Conservation (phyloP, 225 moss, liverwort and hornwort species). For the Physcomitrium patens region DNA sequence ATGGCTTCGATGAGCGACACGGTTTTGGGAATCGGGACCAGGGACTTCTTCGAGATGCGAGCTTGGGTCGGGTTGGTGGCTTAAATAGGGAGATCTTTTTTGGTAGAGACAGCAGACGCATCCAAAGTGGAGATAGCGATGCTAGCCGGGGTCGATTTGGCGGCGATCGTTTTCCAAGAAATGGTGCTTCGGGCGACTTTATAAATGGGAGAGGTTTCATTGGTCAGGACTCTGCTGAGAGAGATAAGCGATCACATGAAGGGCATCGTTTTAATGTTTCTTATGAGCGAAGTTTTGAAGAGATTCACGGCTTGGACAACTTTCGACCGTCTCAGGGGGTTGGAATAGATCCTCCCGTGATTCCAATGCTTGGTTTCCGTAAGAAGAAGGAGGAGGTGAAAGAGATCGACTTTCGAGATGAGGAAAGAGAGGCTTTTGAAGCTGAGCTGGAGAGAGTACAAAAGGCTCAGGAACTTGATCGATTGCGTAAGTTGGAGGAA, state of each 20-base stretch:
- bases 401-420: slow-evolving; percentile 81
- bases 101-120: slow-evolving; percentile 78
- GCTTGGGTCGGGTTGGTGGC: slow-evolving; percentile 65
- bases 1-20: slow-evolving; percentile 68
- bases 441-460: slow-evolving; percentile 98
- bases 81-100: slow-evolving; percentile 67
- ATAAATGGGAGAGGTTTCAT: slow-evolving; percentile 62
- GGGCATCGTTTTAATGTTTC: slow-evolving; percentile 71
- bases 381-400: slow-evolving; percentile 86
- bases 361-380: slow-evolving; percentile 59
- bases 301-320: slow-evolving; percentile 79
- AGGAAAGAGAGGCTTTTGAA: slow-evolving; percentile 96
- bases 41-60: slow-evolving; percentile 67
- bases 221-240: slow-evolving; percentile 69
- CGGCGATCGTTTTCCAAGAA: slow-evolving; percentile 72
- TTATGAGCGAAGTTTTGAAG: slow-evolving; percentile 73
- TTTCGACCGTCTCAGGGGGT: slow-evolving; percentile 71
- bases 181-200: slow-evolving; percentile 58
- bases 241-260: slow-evolving; percentile 75
- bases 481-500: slow-evolving; percentile 89
- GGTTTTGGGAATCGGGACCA: slow-evolving; percentile 67
- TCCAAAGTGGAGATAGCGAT: slow-evolving; percentile 74
- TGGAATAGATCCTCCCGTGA: slow-evolving; percentile 73
- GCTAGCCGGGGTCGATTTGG: slow-evolving; percentile 66
- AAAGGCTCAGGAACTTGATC: slow-evolving; percentile 88